A percentile compares a stretch with the other conserved stretches of the same genome.
phyloP scores from a whole-genome alignment of 345 rosid genomes.

The Linum tenue region DNA sequence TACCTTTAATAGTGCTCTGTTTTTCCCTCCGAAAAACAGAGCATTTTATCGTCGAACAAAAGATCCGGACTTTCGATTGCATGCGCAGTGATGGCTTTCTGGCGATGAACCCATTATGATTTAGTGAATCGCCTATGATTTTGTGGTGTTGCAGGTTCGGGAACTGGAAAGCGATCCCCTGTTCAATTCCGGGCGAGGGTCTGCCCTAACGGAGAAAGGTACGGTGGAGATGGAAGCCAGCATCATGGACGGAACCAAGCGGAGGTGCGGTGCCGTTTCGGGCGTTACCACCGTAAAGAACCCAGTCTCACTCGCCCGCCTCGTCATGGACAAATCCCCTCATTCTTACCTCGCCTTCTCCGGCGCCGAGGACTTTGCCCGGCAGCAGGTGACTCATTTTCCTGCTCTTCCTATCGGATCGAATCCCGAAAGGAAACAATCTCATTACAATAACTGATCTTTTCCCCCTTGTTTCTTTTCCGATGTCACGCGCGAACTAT shows the following conservation, averaged over 20 bases:
- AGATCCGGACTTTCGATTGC: no score
- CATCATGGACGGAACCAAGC: conserved; percentile 79
- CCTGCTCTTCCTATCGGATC: not conserved
- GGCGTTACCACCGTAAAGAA: conserved; percentile 81
- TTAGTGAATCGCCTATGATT: not conserved
- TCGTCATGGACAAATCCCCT: conserved; percentile 93
- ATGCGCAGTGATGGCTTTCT: no score
- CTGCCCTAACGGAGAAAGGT: conserved; percentile 79
- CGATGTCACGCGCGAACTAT: no score
- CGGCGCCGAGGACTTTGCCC: conserved; percentile 87
- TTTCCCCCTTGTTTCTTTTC: not conserved
- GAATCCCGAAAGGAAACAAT: no score
- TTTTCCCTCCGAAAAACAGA: no score
- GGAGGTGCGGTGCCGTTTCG: conserved; percentile 92
- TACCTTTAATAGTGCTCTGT: no score
- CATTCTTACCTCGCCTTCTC: conserved; percentile 89
- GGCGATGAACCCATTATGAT: not conserved
- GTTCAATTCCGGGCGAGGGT: conserved; percentile 96
- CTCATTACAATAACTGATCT: not conserved
- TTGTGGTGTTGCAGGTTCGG: conserved; percentile 37
- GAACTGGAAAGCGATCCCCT: conserved; percentile 86
- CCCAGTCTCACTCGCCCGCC: conserved; percentile 85
- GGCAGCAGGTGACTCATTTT: conserved; percentile 45
- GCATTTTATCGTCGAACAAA: no score
- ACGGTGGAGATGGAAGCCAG: conserved; percentile 99